Evolutionary conservation across 2,329 filamentous ascomycete genomes (phyloP).

Genomic region (Fusarium mundagurra): DNA sequence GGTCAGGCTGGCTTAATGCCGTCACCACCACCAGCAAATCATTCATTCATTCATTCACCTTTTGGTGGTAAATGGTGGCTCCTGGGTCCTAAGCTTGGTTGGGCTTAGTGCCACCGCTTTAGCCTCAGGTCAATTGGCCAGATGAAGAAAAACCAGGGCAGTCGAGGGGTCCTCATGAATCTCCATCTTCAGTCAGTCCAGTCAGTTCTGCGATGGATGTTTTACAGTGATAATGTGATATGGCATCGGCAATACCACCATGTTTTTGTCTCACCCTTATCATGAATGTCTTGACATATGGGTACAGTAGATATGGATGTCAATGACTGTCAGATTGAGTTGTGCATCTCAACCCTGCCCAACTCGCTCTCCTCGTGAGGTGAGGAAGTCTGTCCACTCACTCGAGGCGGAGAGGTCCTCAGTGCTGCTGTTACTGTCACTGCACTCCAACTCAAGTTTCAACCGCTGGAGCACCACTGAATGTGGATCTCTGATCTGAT

Average conservation of each 20-base stretch:
- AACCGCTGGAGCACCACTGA: not conserved
- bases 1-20: conserved; percentile 28
- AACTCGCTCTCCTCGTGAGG: not conserved
- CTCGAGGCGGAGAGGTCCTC: not conserved
- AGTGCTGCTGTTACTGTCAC: not conserved
- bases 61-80: conserved; percentile 14
- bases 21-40: conserved; percentile 13
- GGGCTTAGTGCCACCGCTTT: conserved; percentile 35
- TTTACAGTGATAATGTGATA: not conserved
- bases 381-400: not conserved
- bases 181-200: not conserved
- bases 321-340: not conserved
- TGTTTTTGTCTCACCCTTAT: not conserved
- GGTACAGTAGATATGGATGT: not conserved
- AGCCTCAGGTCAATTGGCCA: conserved; percentile 35
- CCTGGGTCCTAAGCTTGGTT: conserved; percentile 10
- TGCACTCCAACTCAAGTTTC: not conserved
- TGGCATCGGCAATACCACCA: not conserved
- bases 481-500: conserved; percentile 12
- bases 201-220: not conserved
- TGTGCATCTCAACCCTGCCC: conserved; percentile 19
- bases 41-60: not conserved
- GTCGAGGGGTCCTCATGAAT: conserved; percentile 4
- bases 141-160: conserved; percentile 25
- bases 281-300: not conserved